Evolutionary conservation across 2,329 filamentous ascomycete genomes (phyloP).

Genomic region (Blastomyces percursus): DNA sequence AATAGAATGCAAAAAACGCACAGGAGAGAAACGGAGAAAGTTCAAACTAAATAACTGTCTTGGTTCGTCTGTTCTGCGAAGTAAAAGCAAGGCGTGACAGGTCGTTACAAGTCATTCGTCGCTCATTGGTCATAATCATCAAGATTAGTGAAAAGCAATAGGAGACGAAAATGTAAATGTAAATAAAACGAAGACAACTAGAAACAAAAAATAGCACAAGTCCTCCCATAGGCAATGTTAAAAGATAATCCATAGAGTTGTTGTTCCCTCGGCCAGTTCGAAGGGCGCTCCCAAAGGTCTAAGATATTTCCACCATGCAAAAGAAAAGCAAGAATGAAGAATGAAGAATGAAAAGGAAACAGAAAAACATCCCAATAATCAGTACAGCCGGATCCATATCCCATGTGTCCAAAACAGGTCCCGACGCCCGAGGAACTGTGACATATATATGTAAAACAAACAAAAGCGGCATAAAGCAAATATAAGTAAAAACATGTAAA

Average conservation of each 20-base stretch:
- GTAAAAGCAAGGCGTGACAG: neutral
- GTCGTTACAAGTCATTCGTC: constrained; percentile 4
- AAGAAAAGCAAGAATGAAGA: neutral
- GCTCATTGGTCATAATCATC: constrained; percentile 2
- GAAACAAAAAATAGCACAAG: constrained; percentile 2
- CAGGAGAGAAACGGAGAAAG: neutral
- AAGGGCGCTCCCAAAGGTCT: constrained; percentile 3
- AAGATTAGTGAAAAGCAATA: neutral
- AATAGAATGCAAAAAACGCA: neutral
- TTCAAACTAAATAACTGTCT: neutral
- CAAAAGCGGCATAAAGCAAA: neutral
- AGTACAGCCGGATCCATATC: constrained; percentile 1
- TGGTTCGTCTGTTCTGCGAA: constrained; percentile 1
- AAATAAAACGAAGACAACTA: constrained; percentile 1
- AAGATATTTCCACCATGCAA: constrained; percentile 2
- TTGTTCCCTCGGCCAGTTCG: neutral
- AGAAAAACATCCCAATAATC: neutral
- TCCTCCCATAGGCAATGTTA: neutral
- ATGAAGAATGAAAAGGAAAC: neutral
- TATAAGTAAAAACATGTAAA: neutral
- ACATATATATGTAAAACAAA: constrained; percentile 1
- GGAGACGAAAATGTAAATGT: neutral
- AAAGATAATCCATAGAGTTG: neutral
- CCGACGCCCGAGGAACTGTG: neutral
- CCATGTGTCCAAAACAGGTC: constrained; percentile 1